Evolutionary conservation across 305 asterid species (phyloP).

Genomic region (Coffea humblotiana): DNA sequence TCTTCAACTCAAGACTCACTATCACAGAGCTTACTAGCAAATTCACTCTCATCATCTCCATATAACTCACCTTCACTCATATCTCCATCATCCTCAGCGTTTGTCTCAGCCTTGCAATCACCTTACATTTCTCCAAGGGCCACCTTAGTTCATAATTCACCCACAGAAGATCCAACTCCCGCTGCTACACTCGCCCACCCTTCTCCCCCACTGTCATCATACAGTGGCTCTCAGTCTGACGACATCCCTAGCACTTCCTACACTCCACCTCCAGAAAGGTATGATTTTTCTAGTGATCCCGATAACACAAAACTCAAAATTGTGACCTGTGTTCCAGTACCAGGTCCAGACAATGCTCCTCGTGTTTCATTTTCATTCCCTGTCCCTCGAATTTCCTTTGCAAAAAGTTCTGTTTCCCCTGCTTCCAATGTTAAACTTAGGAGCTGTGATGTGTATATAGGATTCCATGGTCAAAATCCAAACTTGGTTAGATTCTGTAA

Average conservation of each 20-base stretch:
- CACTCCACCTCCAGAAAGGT: constrained; percentile 70
- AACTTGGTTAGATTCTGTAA: constrained; percentile 67
- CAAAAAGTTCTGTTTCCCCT: constrained; percentile 63
- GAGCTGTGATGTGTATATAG: constrained; percentile 81
- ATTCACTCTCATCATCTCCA: constrained; percentile 57
- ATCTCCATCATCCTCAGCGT: constrained; percentile 92
- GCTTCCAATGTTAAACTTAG: constrained; percentile 70
- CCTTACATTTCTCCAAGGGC: constrained; percentile 94
- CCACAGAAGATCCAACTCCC: constrained; percentile 47
- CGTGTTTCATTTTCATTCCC: constrained; percentile 86
- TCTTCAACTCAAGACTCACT: constrained; percentile 30
- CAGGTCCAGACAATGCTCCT: constrained; percentile 52
- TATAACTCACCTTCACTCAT: constrained; percentile 65
- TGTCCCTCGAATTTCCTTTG: constrained; percentile 59
- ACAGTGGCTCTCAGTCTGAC: constrained; percentile 75
- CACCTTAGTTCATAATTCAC: constrained; percentile 26
- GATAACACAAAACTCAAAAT: constrained; percentile 55
- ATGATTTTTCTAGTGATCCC: constrained; percentile 45
- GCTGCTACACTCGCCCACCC: constrained; percentile 55
- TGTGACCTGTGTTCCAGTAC: constrained; percentile 58
- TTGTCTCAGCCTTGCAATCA: constrained; percentile 87
- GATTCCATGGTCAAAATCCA: constrained; percentile 69
- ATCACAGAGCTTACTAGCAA: constrained; percentile 25
- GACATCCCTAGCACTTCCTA: constrained; percentile 87
- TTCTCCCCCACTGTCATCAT: constrained; percentile 61